Conservation (phyloP, 2,329 filamentous ascomycete species). For the Fusarium phyllophilum region DNA sequence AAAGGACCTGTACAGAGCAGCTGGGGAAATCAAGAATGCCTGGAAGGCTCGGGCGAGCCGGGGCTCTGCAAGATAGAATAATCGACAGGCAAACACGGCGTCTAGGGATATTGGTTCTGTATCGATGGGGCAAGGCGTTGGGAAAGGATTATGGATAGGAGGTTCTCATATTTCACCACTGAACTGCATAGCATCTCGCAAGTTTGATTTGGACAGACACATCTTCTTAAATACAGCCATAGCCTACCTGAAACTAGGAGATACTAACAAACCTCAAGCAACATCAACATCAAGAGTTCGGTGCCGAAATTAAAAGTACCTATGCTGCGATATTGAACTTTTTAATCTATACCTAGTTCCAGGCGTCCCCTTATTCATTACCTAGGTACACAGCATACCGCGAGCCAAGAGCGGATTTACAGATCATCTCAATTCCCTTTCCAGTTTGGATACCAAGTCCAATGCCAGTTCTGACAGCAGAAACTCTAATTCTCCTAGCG, state of each 20-base stretch:
- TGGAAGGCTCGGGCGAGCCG: constrained; percentile 71
- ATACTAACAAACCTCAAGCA: neutral
- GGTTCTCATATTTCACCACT: neutral
- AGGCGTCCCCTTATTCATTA: constrained; percentile 38
- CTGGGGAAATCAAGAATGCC: constrained; percentile 76
- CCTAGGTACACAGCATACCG: constrained; percentile 37
- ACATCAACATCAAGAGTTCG: neutral
- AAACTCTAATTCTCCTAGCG: constrained; percentile 30
- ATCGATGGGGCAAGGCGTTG: constrained; percentile 38
- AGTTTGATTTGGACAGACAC: neutral
- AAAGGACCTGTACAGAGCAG: constrained; percentile 78
- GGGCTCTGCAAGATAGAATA: constrained; percentile 60
- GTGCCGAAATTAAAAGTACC: neutral
- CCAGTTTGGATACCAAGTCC: constrained; percentile 40
- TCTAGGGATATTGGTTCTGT: constrained; percentile 26
- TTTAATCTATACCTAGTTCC: constrained; percentile 34
- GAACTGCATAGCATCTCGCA: neutral
- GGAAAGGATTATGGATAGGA: neutral
- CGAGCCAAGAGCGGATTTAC: constrained; percentile 38
- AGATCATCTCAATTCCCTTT: constrained; percentile 33
- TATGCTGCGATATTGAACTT: constrained; percentile 26
- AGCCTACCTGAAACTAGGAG: neutral
- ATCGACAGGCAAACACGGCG: constrained; percentile 21
- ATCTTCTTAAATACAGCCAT: neutral
- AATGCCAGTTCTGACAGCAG: constrained; percentile 18